A percentile compares a stretch with the other conserved stretches of the same genome.
phyloP scores from a whole-genome alignment of 352 stramenopile genomes.

The Phytophthora aleatoria region DNA sequence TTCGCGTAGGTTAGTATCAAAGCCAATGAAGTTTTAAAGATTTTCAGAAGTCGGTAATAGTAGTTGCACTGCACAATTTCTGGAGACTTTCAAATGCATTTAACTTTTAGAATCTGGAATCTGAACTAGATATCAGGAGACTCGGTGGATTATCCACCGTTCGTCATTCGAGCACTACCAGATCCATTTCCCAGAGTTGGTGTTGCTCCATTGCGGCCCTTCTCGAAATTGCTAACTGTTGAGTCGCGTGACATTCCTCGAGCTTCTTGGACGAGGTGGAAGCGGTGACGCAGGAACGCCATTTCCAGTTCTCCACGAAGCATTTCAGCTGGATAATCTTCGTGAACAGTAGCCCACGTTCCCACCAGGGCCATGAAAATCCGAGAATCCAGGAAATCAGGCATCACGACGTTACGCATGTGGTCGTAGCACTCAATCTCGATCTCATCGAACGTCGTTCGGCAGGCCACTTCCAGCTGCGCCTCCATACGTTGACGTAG shows the following conservation, averaged over 20 bases:
- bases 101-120: background rate
- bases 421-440: slow-evolving; percentile 77
- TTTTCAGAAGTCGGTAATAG: background rate
- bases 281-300: slow-evolving; percentile 79
- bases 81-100: background rate
- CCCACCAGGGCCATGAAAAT: slow-evolving; percentile 88
- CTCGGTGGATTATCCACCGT: background rate
- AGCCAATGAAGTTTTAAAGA: background rate
- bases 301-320: slow-evolving; percentile 82
- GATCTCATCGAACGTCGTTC: slow-evolving; percentile 77
- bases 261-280: slow-evolving; percentile 78
- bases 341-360: slow-evolving; percentile 74
- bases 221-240: slow-evolving; percentile 26
- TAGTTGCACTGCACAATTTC: background rate
- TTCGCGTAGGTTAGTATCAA: slow-evolving; percentile 43
- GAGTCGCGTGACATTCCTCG: slow-evolving; percentile 65
- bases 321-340: slow-evolving; percentile 79
- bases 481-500: slow-evolving; percentile 51
- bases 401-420: slow-evolving; percentile 76
- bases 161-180: background rate
- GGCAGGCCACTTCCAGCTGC: slow-evolving; percentile 66
- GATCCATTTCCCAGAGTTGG: slow-evolving; percentile 9
- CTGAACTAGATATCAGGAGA: background rate
- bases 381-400: slow-evolving; percentile 81
- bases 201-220: slow-evolving; percentile 12